Conservation (phyloP, 202 grass and related monocot species). For the Bolboschoenoplectus hybrid region DNA sequence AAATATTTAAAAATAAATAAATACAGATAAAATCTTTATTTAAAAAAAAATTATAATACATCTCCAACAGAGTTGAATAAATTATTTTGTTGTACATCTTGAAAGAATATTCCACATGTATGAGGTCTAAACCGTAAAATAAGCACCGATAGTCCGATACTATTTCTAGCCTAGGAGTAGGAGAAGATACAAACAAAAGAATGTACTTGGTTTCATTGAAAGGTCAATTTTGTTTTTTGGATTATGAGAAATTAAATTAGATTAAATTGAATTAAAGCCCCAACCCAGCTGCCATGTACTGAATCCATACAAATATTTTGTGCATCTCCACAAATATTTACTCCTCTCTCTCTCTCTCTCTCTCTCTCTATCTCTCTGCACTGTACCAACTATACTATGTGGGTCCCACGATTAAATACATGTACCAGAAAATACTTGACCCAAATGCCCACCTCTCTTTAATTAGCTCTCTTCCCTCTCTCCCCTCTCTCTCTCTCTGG, state of each 20-base stretch:
- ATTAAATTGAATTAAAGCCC: neutral
- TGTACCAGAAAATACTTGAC: constrained; percentile 39
- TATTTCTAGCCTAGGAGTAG: neutral
- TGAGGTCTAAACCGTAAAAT: neutral
- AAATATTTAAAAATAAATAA: too few relatives aligned
- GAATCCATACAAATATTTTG: constrained; percentile 30
- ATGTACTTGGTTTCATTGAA: neutral
- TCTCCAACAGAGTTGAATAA: too few relatives aligned
- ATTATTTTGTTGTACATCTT: too few relatives aligned
- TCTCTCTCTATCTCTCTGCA: neutral
- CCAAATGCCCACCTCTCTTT: constrained; percentile 23
- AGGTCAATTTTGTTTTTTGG: constrained; percentile 17
- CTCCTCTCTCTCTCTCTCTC: neutral
- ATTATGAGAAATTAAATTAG: constrained; percentile 33
- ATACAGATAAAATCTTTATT: too few relatives aligned
- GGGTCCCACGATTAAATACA: constrained; percentile 31
- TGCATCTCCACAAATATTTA: neutral
- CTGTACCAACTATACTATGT: constrained; percentile 28
- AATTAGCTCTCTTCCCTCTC: constrained; percentile 3
- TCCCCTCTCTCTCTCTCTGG: neutral
- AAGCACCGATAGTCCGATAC: neutral
- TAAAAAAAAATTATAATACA: too few relatives aligned
- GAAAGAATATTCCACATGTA: neutral
- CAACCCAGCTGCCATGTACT: constrained; percentile 20
- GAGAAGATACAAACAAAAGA: neutral